Conservation (phyloP, 2,329 filamentous ascomycete genomes). For the Ophiostoma australiae region DNA sequence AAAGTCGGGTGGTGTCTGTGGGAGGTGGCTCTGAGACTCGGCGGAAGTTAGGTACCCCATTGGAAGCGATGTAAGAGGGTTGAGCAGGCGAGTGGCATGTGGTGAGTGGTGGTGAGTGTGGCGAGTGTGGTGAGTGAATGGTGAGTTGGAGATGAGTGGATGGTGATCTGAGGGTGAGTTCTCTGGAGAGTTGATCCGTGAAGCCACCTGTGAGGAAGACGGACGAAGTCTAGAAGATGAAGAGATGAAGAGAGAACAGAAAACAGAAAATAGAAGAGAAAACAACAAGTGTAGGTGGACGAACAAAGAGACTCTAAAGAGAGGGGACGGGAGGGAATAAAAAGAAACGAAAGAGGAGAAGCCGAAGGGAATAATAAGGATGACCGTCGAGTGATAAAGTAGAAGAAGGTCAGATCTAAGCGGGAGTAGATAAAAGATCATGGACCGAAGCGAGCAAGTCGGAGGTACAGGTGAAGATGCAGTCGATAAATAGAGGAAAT, state of each 20-base stretch:
- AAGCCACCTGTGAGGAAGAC: not conserved
- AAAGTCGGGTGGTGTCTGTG: constrained; percentile 52
- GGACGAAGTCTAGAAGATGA: not conserved
- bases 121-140: not conserved
- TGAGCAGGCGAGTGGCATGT: not conserved
- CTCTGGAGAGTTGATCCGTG: not conserved
- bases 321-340: not conserved
- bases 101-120: not conserved
- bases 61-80: constrained; percentile 37
- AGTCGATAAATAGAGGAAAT: not conserved
- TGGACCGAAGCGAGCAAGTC: not conserved
- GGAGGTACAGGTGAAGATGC: not conserved
- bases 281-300: not conserved
- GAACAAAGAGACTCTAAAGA: constrained; percentile 8
- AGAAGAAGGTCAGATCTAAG: constrained; percentile 5
- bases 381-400: constrained; percentile 3
- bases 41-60: constrained; percentile 52
- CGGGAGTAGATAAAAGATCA: not conserved
- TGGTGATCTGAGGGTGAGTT: not conserved
- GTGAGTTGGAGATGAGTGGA: not conserved
- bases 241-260: not conserved
- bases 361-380: constrained; percentile 13
- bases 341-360: constrained; percentile 13
- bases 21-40: constrained; percentile 49
- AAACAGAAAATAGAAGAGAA: not conserved